Base-by-base conservation (phyloP, 2,329 filamentous ascomycete species). In the Colletotrichum sp. region DNA sequence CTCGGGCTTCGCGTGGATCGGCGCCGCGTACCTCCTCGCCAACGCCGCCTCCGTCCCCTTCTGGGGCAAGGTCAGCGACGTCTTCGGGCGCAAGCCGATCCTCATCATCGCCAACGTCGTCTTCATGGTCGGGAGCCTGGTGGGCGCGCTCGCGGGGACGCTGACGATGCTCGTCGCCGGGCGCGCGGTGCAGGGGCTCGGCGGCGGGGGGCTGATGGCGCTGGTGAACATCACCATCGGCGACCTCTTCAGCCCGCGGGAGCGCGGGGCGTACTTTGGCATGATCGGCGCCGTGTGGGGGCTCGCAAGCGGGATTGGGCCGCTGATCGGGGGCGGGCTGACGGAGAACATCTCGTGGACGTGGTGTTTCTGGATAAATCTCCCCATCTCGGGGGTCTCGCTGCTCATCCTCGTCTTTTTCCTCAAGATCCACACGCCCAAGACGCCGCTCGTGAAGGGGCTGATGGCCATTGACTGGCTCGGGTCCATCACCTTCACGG, bases 1-100 rank as follows among this genome's bases (percentile, higher is more conserved):
- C 5, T 87, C 90, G 18, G 94, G 94, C 28, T 96, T 96, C 84
- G 90, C 93, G 68, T 96, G 94, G 95, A 93, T 96, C 77, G 94
- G 94, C 16, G 92, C 90, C 49, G 92, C 94, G 4, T 96, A 94
- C 80, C 87, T 95, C 8, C 90, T 96, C 13, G 93, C 92, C 71
- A 93, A 92, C 81, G 92, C 94, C 2, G 90, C 88, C 82, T 89
- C 90, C 2, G 91, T 91, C 0, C 93, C 94, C 1, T 91, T 93
- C 66, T 96, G 94, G 94, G 93, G 93, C 72, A 90, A 91, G 79
- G 80, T 92, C 63, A 89, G 88, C 57, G 90, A 92, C 78, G 90
- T 92, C 71, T 92, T 89, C 83, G 90, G 90, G 28, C 88, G 90
- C 63, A 92, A 91, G 80, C 89, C 88, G 7, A 83, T 91, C 32